Evolutionary conservation across 1,139 yeast genomes (phyloP), one percentile per base, ranked within the genome.

Genomic region (Kodamaea fungicola): DNA sequence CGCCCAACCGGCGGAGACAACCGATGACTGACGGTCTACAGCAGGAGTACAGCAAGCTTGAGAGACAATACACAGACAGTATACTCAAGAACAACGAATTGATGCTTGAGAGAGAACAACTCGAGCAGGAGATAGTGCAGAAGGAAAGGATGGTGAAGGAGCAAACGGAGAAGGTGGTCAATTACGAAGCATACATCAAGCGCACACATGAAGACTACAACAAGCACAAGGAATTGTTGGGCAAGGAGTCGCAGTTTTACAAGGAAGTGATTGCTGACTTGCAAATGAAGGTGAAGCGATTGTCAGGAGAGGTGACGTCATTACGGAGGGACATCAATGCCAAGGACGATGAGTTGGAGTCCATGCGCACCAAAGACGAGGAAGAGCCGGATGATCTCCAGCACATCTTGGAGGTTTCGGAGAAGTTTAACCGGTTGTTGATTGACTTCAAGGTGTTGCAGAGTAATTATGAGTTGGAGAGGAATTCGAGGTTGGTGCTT

Each of bases 401-500:
- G 32, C 43, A 43, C 23, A 37, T 49, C 12, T 30, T 47, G 23
- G 46, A 42, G 25, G 42, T 50, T 16, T 42, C 54, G 22, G 54
- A 52, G 8, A 62, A 59, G 43, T 66, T 62, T 50, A 52, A 58
- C 37, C 55, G 60, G 37, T 49, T 71, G 28, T 41, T 59, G 31
- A 67, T 57, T 45, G 71, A 61, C 52, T 72, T 48, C 57, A 67
- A 51, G 50, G 63, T 62, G 13, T 64, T 60, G 38, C 65, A 59
- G 54, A 68, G 66, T 50, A 67, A 65, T 50, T 73, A 48, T 47
- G 75, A 61, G 54, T 57, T 77, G 25, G 77, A 74, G 50, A 66
- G 67, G 42, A 76, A 71, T 44, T 72, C 76, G 39, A 76, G 76
- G 45, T 56, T 74, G 43, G 63, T 73, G 30, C 67, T 77, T 37